Evolutionary conservation across 2,329 filamentous ascomycete genomes (phyloP).

Genomic region (Phaeoacremonium minimum): DNA sequence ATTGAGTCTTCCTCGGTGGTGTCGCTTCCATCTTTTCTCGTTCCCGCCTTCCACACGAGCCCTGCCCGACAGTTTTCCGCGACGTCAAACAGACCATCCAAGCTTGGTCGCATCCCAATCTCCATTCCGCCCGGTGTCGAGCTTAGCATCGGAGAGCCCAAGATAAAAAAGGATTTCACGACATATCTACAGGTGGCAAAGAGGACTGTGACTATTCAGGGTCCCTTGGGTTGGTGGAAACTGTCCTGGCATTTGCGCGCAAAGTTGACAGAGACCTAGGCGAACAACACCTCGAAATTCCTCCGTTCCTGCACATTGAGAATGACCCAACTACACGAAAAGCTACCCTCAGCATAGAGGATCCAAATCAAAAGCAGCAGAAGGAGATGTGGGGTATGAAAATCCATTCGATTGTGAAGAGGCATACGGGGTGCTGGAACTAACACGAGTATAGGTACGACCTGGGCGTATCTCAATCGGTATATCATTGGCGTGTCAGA

Average conservation of each 20-base stretch:
- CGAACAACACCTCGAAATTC: conserved; percentile 73
- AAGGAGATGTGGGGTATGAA: conserved; percentile 88
- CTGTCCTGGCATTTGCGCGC: conserved; percentile 1
- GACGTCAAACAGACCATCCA: conserved; percentile 63
- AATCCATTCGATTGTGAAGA: not conserved
- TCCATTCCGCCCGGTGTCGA: conserved; percentile 81
- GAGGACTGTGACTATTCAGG: conserved; percentile 70
- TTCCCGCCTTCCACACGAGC: conserved; percentile 61
- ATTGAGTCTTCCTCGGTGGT: conserved; percentile 41
- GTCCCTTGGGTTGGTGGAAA: conserved; percentile 69
- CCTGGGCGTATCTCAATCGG: conserved; percentile 84
- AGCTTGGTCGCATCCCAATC: conserved; percentile 79
- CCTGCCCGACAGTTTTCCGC: conserved; percentile 63
- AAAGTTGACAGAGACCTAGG: conserved; percentile 38
- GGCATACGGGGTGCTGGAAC: not conserved
- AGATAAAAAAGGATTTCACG: conserved; percentile 46
- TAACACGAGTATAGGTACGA: conserved; percentile 61
- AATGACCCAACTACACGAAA: conserved; percentile 61
- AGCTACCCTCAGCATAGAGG: conserved; percentile 64
- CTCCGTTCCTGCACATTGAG: conserved; percentile 69
- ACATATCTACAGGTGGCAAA: conserved; percentile 58
- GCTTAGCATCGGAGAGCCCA: conserved; percentile 63
- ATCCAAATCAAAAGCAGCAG: conserved; percentile 68
- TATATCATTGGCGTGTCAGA: conserved; percentile 92
- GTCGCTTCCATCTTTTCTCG: conserved; percentile 66